Evolutionary conservation across 805 yeast species (phyloP).

Genomic region (Zygoascus biomembranicola): DNA sequence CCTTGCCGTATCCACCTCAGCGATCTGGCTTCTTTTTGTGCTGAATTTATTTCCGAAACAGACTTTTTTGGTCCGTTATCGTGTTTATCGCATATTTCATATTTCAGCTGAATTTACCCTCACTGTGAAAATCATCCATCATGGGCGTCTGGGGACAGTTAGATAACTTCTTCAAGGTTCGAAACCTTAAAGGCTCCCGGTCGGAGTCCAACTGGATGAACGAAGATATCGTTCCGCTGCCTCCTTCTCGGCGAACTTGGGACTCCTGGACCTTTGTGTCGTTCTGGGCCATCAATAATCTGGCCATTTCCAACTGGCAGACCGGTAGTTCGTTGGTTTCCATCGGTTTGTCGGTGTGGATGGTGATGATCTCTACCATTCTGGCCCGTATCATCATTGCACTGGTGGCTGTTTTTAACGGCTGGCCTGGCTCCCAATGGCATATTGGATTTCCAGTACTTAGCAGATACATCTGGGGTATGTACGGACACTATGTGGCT

Average conservation of each 20-base stretch:
- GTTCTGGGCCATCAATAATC: conserved; percentile 20
- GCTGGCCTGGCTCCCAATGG: conserved; percentile 41
- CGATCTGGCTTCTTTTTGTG: no score
- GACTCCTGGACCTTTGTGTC: conserved; percentile 33
- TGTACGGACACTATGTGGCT: conserved; percentile 38
- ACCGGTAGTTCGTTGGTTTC: conserved; percentile 36
- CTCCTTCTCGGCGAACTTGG: conserved; percentile 41
- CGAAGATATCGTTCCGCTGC: conserved; percentile 37
- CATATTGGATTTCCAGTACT: conserved; percentile 44
- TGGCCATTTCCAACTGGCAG: conserved; percentile 35
- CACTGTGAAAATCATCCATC: no score
- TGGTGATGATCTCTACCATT: conserved; percentile 37
- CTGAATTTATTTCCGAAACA: no score
- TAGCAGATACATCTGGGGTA: conserved; percentile 39
- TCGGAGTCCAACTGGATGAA: conserved; percentile 9
- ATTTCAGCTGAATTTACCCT: no score
- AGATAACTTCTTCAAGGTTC: not conserved
- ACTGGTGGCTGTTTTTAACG: conserved; percentile 35
- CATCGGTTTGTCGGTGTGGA: conserved; percentile 37
- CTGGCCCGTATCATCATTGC: conserved; percentile 36
- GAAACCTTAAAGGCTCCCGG: not conserved
- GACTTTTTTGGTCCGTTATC: no score
- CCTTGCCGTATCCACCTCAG: no score
- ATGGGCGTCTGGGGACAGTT: not conserved
- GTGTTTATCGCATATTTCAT: no score